A percentile compares a stretch with the other conserved stretches of the same genome.
Conservation (phyloP, 2,329 filamentous ascomycete genomes). For the Aspergillus sergii region DNA sequence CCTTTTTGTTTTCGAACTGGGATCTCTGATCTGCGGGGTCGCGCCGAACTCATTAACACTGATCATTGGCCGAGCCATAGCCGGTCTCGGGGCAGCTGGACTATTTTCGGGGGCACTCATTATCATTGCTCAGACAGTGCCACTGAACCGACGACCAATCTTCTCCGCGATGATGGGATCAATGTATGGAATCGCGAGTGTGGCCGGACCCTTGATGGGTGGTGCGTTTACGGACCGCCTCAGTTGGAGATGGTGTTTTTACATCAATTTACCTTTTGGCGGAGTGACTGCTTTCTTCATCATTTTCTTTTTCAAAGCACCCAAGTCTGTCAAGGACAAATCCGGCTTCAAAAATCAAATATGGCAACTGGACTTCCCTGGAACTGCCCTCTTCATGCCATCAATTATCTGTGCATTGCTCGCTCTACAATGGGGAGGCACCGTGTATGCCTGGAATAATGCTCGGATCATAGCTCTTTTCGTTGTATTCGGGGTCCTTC, state of each 20-base stretch:
- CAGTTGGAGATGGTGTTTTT: constrained; percentile 50
- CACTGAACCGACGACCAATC: constrained; percentile 42
- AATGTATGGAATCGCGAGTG: constrained; percentile 47
- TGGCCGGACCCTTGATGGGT: constrained; percentile 48
- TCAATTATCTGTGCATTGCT: constrained; percentile 51
- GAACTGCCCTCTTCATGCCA: constrained; percentile 49
- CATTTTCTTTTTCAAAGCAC: constrained; percentile 32
- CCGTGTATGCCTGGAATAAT: constrained; percentile 48
- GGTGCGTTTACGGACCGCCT: constrained; percentile 48
- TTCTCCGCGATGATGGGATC: constrained; percentile 45
- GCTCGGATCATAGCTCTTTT: constrained; percentile 52
- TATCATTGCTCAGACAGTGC: constrained; percentile 44
- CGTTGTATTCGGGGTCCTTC: constrained; percentile 54
- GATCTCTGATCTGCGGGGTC: constrained; percentile 42
- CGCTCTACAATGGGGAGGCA: constrained; percentile 52
- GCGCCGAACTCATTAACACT: constrained; percentile 41
- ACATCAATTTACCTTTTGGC: constrained; percentile 44
- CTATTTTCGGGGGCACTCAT: constrained; percentile 44
- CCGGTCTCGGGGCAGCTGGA: constrained; percentile 43
- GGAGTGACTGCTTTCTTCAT: constrained; percentile 36
- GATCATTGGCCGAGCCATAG: constrained; percentile 47
- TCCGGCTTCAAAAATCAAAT: constrained; percentile 28
- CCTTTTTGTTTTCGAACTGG: constrained; percentile 46
- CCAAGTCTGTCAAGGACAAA: constrained; percentile 30
- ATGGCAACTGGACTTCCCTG: constrained; percentile 43